Percentiles rank a stretch among this genome's conserved stretches.
Evolutionary conservation across 768 basidiomycete genomes (phyloP).

Genomic region (Tremella yokohamensis): DNA sequence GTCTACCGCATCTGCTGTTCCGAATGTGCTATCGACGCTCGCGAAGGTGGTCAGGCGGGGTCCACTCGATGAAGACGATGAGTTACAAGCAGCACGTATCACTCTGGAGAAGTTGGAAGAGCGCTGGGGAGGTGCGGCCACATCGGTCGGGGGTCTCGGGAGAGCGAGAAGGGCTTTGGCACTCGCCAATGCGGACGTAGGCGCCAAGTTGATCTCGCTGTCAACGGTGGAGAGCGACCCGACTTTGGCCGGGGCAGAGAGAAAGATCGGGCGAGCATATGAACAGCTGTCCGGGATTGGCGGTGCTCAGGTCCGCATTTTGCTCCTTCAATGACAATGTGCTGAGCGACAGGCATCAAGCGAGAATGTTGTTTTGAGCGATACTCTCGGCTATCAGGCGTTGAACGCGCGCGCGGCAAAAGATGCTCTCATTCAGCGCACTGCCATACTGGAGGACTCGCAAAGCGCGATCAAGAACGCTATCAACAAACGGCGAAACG

Average conservation of each 20-base stretch:
- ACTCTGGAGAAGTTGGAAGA: slow-evolving; percentile 88
- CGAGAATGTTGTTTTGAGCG: slow-evolving; percentile 93
- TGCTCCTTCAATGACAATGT: background rate
- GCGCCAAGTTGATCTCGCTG: slow-evolving; percentile 84
- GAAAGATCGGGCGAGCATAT: slow-evolving; percentile 76
- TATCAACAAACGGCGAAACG: slow-evolving; percentile 85
- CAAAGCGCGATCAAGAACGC: slow-evolving; percentile 87
- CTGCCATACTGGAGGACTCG: slow-evolving; percentile 87
- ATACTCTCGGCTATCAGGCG: slow-evolving; percentile 92
- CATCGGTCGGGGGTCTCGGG: slow-evolving; percentile 81
- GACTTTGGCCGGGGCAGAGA: slow-evolving; percentile 74
- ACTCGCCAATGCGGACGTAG: slow-evolving; percentile 76
- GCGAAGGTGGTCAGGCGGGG: slow-evolving; percentile 55
- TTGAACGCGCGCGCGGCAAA: slow-evolving; percentile 96
- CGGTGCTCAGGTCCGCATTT: slow-evolving; percentile 63
- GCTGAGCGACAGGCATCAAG: slow-evolving; percentile 61
- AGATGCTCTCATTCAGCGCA: slow-evolving; percentile 76
- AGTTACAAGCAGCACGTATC: slow-evolving; percentile 80
- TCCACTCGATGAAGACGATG: slow-evolving; percentile 92
- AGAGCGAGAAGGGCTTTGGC: slow-evolving; percentile 77
- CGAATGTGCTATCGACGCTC: slow-evolving; percentile 35
- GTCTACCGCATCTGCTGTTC: slow-evolving; percentile 34
- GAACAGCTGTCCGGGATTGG: slow-evolving; percentile 84
- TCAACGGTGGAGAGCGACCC: slow-evolving; percentile 84
- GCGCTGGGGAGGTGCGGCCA: slow-evolving; percentile 87